Base-by-base conservation (phyloP, 2,329 filamentous ascomycete species). In the Zasmidium cellare region DNA sequence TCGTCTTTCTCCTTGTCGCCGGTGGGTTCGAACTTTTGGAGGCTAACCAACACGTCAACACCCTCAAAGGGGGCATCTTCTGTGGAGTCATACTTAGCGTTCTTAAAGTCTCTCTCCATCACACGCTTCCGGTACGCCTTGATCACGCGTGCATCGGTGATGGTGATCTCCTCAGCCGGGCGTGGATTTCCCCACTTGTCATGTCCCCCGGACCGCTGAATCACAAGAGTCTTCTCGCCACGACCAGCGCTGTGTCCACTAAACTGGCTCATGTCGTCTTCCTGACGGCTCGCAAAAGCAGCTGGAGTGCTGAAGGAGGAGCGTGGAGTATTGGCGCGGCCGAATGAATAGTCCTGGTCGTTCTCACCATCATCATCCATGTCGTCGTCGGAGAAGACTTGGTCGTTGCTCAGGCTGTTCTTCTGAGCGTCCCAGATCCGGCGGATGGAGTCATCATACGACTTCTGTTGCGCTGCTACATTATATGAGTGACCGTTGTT, bases 401-500 rank as follows among this genome's bases (percentile, higher is more conserved):
- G 83, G 1, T 79, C 79, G 57, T 94, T 89, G 6, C 87, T 87
- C 6, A 97, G 80, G 53, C 88, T 93, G 14, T 84, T 77, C 73
- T 89, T 91, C 73, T 97, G 93, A 65, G 89, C 87, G 60, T 91
- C 87, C 94, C 94, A 99, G 60, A 97, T 97, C 60, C 90, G 87
- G 56, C 87, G 85, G 66, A 99, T 97, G 20, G 91, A 91, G 53
- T 92, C 88, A 66, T 96, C 91, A 72, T 99, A 99, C 67, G 91
- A 89, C 61, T 86, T 87, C 70, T 97, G 91, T 73, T 99, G 94
- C 65, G 90, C 88, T 71, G 93, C 94, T 60, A 99, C 94, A 64
- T 99, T 99, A 79, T 99, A 99, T 66, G 91, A 92, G 75, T 99
- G 94, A 0, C 94, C 94, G 55, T 92, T 92, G 63, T 82, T 79